phyloP scores from a whole-genome alignment of 148 eudicot genomes.

The Polygonum aviculare region DNA sequence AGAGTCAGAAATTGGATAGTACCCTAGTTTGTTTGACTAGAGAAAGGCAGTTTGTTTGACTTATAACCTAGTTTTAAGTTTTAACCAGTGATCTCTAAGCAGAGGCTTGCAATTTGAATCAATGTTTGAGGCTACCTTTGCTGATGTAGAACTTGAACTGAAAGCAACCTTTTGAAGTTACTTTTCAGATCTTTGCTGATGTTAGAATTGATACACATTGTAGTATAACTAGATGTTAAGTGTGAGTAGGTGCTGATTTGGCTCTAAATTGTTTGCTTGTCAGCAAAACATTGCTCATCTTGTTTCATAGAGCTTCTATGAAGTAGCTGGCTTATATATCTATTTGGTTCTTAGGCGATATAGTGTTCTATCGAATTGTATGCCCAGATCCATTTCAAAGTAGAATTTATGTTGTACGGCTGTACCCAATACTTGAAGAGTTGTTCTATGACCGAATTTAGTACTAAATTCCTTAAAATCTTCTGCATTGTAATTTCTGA shows the following conservation, averaged over 20 bases:
- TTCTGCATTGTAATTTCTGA: neutral
- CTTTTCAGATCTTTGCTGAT: neutral
- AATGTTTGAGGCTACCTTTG: neutral
- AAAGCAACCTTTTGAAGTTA: neutral
- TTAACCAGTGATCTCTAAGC: neutral
- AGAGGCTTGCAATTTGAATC: neutral
- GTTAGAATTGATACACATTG: neutral
- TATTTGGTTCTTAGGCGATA: no score
- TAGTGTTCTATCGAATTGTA: neutral
- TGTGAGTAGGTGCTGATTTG: no score
- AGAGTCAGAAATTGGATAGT: no score
- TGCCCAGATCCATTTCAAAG: neutral
- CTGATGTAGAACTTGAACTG: neutral
- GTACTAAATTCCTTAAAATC: neutral
- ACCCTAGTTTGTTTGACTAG: neutral
- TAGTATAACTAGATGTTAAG: neutral
- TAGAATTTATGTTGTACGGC: neutral
- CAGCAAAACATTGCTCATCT: no score
- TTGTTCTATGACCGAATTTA: neutral
- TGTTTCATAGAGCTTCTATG: no score
- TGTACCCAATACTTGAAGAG: neutral
- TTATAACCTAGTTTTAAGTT: neutral
- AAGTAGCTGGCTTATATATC: no score
- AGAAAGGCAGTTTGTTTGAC: neutral
- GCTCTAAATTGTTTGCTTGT: no score